Percentiles rank a stretch among this genome's conserved stretches.
Conservation (phyloP, 208 protist species). For the Naegleria lovaniensis region DNA sequence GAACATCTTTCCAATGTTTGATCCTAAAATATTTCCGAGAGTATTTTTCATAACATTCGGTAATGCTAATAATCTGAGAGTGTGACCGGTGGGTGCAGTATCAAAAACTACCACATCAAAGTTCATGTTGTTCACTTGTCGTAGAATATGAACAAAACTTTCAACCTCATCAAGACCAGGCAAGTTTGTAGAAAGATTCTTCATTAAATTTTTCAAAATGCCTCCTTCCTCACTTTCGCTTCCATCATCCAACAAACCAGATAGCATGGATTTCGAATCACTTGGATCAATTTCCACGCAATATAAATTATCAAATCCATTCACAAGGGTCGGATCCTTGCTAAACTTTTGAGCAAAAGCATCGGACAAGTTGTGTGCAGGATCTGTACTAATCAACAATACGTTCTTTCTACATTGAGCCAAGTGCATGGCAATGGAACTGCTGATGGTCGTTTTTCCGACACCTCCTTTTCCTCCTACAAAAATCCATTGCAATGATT, state of each 20-base stretch:
- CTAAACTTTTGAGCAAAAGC: constrained; percentile 91
- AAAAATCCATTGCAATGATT: constrained; percentile 23
- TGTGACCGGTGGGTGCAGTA: constrained; percentile 98
- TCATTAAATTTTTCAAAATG: constrained; percentile 38
- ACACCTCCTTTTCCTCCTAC: constrained; percentile 92
- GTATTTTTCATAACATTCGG: constrained; percentile 52
- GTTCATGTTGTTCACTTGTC: constrained; percentile 68
- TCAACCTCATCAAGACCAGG: constrained; percentile 97
- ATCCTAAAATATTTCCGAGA: constrained; percentile 52
- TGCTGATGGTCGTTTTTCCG: constrained; percentile 91
- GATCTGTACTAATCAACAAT: constrained; percentile 96
- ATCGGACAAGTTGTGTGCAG: constrained; percentile 96
- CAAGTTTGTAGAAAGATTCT: constrained; percentile 58
- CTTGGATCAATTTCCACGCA: constrained; percentile 87
- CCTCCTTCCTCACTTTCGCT: constrained; percentile 20
- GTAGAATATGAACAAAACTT: constrained; percentile 90
- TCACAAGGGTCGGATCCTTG: constrained; percentile 67
- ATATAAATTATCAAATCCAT: constrained; percentile 83
- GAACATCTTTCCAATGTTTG: constrained; percentile 53
- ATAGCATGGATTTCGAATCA: constrained; percentile 1
- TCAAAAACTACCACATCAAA: constrained; percentile 95
- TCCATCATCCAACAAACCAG: background rate
- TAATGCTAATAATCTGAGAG: constrained; percentile 84
- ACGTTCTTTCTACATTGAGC: constrained; percentile 73
- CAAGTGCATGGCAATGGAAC: constrained; percentile 78